Evolutionary conservation across 225 moss, liverwort and hornwort species (phyloP).

Genomic region (Polytrichum formosum): DNA sequence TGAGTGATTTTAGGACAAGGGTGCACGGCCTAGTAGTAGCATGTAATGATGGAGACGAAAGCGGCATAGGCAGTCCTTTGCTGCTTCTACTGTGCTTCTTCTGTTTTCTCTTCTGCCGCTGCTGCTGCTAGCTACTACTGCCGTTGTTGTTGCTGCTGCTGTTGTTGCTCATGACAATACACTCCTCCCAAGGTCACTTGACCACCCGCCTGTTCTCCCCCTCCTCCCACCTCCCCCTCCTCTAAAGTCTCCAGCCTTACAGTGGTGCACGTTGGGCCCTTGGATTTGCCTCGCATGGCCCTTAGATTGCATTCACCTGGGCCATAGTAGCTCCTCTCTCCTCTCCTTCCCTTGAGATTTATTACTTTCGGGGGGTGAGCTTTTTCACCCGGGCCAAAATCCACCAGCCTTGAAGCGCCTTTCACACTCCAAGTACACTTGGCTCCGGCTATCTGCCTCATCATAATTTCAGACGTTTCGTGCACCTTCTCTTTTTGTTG

Average conservation of each 20-base stretch:
- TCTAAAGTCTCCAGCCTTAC: constrained; percentile 1
- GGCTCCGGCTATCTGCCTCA: not conserved
- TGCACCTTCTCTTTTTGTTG: too few relatives aligned
- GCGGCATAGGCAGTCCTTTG: constrained; percentile 3
- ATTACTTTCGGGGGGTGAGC: too few relatives aligned
- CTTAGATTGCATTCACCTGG: constrained; percentile 2
- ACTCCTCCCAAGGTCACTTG: not conserved
- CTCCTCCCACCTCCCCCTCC: not conserved
- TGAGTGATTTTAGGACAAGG: constrained; percentile 14
- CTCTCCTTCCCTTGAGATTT: too few relatives aligned
- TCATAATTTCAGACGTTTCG: constrained; percentile 1
- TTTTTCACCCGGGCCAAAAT: too few relatives aligned
- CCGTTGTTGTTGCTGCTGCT: not conserved
- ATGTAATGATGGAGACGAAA: constrained; percentile 11
- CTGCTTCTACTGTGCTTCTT: too few relatives aligned
- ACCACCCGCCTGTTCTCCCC: too few relatives aligned
- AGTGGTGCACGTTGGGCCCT: constrained; percentile 12
- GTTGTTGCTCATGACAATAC: not conserved
- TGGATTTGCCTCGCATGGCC: not conserved
- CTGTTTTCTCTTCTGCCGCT: too few relatives aligned
- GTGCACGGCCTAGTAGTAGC: constrained; percentile 12
- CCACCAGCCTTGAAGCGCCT: not conserved
- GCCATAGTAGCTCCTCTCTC: not conserved
- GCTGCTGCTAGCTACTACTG: too few relatives aligned
- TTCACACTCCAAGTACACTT: constrained; percentile 2